Conservation (phyloP, 2,329 filamentous ascomycete genomes). For the Fusarium chaquense region DNA sequence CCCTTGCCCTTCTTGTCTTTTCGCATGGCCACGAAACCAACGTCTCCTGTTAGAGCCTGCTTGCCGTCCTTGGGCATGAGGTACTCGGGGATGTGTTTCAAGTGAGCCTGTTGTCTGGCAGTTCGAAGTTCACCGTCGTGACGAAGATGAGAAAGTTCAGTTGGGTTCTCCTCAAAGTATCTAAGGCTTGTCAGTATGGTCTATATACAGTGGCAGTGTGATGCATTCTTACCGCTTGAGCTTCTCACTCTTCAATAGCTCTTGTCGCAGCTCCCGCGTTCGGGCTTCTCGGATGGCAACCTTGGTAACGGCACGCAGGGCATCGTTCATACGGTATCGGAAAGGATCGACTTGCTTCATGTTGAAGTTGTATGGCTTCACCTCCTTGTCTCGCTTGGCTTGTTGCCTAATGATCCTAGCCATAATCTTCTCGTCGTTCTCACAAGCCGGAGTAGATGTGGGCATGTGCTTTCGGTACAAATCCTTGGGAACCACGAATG, state of each 20-base stretch:
- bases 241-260: slow-evolving; percentile 93
- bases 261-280: slow-evolving; percentile 86
- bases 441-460: slow-evolving; percentile 79
- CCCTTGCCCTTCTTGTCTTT: slow-evolving; percentile 66
- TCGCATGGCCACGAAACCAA: slow-evolving; percentile 80
- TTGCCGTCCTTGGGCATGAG: slow-evolving; percentile 83
- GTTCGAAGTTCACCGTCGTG: slow-evolving; percentile 91
- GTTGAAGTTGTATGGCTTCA: slow-evolving; percentile 94
- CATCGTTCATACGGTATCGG: slow-evolving; percentile 94
- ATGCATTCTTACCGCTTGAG: slow-evolving; percentile 71
- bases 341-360: slow-evolving; percentile 95
- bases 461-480: slow-evolving; percentile 90
- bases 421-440: slow-evolving; percentile 87
- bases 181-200: slow-evolving; percentile 43
- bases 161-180: slow-evolving; percentile 97
- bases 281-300: slow-evolving; percentile 91
- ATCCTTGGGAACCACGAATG: slow-evolving; percentile 87
- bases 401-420: slow-evolving; percentile 84
- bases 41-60: slow-evolving; percentile 73
- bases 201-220: background rate
- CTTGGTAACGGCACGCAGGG: slow-evolving; percentile 87
- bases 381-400: slow-evolving; percentile 79
- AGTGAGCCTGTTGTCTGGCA: slow-evolving; percentile 85
- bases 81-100: slow-evolving; percentile 96
- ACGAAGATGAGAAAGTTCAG: slow-evolving; percentile 85